Percentiles rank a stretch among this genome's conserved stretches.
Evolutionary conservation across 352 stramenopile genomes (phyloP).

Genomic region (Thraustotheca clavata): DNA sequence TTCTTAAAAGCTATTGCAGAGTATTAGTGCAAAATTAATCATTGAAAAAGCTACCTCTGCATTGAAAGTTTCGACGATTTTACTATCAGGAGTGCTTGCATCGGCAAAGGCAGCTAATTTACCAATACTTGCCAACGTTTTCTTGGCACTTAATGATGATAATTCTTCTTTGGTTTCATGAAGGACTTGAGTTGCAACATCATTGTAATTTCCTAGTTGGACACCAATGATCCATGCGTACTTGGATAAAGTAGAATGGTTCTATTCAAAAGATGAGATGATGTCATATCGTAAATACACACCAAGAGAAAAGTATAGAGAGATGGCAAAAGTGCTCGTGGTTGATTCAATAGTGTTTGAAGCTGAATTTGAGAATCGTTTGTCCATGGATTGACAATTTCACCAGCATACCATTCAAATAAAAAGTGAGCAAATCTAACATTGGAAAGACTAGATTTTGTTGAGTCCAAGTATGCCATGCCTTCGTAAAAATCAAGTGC

Average conservation of each 20-base stretch:
- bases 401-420: constrained; percentile 67
- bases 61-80: constrained; percentile 13
- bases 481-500: constrained; percentile 55
- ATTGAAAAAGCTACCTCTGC: neutral
- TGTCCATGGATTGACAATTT: constrained; percentile 59
- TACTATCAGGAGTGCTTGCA: too few relatives aligned
- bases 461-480: constrained; percentile 64
- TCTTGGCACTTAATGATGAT: constrained; percentile 46
- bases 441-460: constrained; percentile 57
- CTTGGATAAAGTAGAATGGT: constrained; percentile 40
- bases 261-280: neutral
- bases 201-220: constrained; percentile 53
- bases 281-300: neutral
- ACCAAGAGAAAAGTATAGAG: constrained; percentile 57
- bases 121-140: constrained; percentile 69
- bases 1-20: neutral
- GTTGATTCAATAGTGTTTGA: constrained; percentile 16
- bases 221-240: constrained; percentile 60
- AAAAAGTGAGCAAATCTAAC: constrained; percentile 55
- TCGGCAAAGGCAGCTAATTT: constrained; percentile 66
- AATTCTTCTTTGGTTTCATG: constrained; percentile 42
- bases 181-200: constrained; percentile 45
- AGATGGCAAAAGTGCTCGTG: constrained; percentile 56
- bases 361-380: constrained; percentile 22
- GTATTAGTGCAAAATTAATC: neutral